A percentile compares a stretch with the other conserved stretches of the same genome.
These are phyloP conservation scores for Rutstroemia sp. DNA, from an alignment of 2,329 filamentous ascomycete species.

Conservation along the genomic window DNA sequence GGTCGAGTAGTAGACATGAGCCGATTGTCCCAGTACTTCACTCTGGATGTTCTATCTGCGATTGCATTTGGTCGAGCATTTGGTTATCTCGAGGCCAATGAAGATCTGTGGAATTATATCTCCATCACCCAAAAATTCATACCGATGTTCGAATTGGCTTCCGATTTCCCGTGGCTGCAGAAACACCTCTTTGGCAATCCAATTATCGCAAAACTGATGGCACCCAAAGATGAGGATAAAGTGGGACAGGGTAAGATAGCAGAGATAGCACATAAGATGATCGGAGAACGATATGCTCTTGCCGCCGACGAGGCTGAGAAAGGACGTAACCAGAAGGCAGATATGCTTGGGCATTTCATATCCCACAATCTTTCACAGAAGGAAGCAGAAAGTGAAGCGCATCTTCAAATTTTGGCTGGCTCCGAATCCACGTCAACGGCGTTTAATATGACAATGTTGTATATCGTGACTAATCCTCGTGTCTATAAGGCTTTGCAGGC, in stretches of 20 bases:
- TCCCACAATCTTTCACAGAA: conserved; percentile 9
- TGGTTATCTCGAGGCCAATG: conserved; percentile 41
- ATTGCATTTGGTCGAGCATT: conserved; percentile 45
- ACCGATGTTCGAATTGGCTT: conserved; percentile 38
- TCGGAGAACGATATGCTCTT: no score
- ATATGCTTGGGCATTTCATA: conserved; percentile 45
- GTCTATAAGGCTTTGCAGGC: no score
- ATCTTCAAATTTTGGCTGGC: conserved; percentile 34
- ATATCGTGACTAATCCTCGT: no score
- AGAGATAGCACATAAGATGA: no score
- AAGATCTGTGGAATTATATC: conserved; percentile 42
- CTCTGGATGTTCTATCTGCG: conserved; percentile 46
- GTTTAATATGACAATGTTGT: no score
- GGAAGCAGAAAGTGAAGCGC: conserved; percentile 6
- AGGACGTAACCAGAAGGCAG: conserved; percentile 22
- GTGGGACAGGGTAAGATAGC: no score
- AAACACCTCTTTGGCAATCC: no score
- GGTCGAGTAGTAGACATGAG: conserved; percentile 40
- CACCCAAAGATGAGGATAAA: no score
- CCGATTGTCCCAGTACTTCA: conserved; percentile 45
- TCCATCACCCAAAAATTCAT: conserved; percentile 36
- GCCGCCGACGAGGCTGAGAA: no score
- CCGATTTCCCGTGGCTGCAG: conserved; percentile 32
- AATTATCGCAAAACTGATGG: no score
- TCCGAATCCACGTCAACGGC: no score